Evolutionary conservation across 2,329 filamentous ascomycete species (phyloP).

Genomic region (Alternaria sp.): DNA sequence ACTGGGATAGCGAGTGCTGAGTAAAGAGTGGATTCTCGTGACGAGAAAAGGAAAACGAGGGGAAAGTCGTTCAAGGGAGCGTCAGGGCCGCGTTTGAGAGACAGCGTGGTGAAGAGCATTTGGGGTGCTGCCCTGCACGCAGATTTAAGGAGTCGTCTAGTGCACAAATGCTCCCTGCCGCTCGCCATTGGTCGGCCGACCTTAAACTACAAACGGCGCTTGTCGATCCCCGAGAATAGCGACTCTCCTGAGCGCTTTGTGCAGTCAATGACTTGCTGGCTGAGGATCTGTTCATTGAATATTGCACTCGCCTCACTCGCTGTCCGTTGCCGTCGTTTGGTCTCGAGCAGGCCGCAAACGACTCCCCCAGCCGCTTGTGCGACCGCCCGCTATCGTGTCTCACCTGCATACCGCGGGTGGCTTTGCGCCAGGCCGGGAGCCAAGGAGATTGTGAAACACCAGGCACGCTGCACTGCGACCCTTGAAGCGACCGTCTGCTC

Average conservation of each 20-base stretch:
- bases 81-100: conserved; percentile 35
- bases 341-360: conserved; percentile 5
- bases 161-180: conserved; percentile 15
- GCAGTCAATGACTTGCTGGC: not conserved
- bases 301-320: not conserved
- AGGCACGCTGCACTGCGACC: conserved; percentile 8
- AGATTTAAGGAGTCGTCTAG: conserved; percentile 29
- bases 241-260: not conserved
- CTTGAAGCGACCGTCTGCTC: not conserved
- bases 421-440: conserved; percentile 13
- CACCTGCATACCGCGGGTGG: conserved; percentile 13
- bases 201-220: conserved; percentile 20
- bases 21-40: conserved; percentile 40
- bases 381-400: not conserved
- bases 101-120: conserved; percentile 30
- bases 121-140: conserved; percentile 28
- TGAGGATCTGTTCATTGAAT: not conserved
- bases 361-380: conserved; percentile 14
- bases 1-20: conserved; percentile 16
- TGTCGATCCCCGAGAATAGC: conserved; percentile 23
- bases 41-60: conserved; percentile 26
- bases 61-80: conserved; percentile 25
- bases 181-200: conserved; percentile 16
- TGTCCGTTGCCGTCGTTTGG: not conserved
- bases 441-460: conserved; percentile 14